Percentiles rank a stretch among this genome's conserved stretches.
These are phyloP conservation scores for Diplogelasinospora grovesii DNA, from an alignment of 495 filamentous ascomycete species.

Conservation along the genomic window DNA sequence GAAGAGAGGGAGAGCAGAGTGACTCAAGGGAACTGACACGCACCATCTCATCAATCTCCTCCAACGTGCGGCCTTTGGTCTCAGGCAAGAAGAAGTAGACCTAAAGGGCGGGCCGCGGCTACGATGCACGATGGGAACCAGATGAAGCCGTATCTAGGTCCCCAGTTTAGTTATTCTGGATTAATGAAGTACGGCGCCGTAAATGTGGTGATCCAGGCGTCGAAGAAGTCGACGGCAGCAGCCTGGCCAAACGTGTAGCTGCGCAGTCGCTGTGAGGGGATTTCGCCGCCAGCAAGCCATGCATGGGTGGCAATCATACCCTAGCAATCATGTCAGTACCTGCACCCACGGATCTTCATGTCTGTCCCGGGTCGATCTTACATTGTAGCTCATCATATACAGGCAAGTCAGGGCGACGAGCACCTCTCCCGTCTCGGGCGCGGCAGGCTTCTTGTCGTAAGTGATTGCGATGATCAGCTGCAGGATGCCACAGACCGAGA, in stretches of 20 bases:
- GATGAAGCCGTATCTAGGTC: constrained; percentile 51
- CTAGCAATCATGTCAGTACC: neutral
- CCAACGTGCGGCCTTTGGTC: constrained; percentile 50
- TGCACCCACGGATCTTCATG: no score
- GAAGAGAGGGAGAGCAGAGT: no score
- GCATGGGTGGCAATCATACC: constrained; percentile 50
- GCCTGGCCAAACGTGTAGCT: constrained; percentile 53
- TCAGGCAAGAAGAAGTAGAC: constrained; percentile 49
- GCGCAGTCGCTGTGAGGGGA: constrained; percentile 48
- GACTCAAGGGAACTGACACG: no score
- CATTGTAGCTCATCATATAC: constrained; percentile 53
- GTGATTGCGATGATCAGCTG: constrained; percentile 50
- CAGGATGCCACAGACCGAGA: constrained; percentile 46
- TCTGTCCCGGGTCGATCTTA: neutral
- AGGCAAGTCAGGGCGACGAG: constrained; percentile 50
- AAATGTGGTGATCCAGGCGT: constrained; percentile 53
- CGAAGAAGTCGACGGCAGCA: constrained; percentile 46
- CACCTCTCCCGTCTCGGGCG: constrained; percentile 40
- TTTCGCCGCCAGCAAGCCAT: constrained; percentile 55
- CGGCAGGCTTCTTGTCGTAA: constrained; percentile 44
- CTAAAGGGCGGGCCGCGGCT: constrained; percentile 33
- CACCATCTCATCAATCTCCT: constrained; percentile 53
- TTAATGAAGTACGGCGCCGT: constrained; percentile 60
- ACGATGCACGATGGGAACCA: constrained; percentile 37
- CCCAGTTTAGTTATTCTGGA: constrained; percentile 49